Percentiles rank a stretch among this genome's conserved stretches.
Conservation (phyloP, 1,139 yeast genomes). For the Saccharomyces hybrid region DNA sequence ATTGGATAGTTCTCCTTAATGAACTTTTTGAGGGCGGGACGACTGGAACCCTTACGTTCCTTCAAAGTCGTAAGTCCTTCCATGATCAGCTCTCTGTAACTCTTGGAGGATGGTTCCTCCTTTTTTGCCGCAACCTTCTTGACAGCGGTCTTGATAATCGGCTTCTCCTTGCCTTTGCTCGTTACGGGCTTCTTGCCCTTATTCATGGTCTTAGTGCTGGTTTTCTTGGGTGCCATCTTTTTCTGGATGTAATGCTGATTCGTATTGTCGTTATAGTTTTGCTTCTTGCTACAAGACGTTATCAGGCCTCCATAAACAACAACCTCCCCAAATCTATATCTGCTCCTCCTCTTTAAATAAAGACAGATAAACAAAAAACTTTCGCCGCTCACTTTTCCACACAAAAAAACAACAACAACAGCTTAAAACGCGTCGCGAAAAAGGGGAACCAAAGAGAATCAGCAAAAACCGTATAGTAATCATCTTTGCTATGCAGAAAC, state of each 20-base stretch:
- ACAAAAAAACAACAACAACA: not conserved
- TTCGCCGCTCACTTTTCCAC: constrained; percentile 1
- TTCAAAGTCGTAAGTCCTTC: constrained; percentile 66
- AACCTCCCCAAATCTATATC: not conserved
- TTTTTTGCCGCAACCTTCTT: constrained; percentile 6
- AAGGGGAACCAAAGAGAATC: not conserved
- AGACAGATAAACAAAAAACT: constrained; percentile 2
- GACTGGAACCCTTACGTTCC: constrained; percentile 80
- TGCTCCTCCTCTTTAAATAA: not conserved
- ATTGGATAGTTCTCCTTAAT: constrained; percentile 42
- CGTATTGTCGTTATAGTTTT: not conserved
- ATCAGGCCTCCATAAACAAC: not conserved
- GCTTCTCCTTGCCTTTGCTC: not conserved
- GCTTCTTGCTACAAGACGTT: not conserved
- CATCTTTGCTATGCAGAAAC: not conserved
- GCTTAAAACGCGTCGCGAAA: not conserved
- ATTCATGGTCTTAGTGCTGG: not conserved
- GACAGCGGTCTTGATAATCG: constrained; percentile 2
- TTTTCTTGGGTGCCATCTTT: constrained; percentile 11
- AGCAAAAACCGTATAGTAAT: not conserved
- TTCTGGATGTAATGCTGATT: not conserved
- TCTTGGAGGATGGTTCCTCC: constrained; percentile 14
- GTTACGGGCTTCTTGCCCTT: not conserved
- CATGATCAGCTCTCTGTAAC: constrained; percentile 57
- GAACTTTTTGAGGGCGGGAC: constrained; percentile 71